These are phyloP conservation scores for Zychaea mexicana DNA, from an alignment of 371 early-diverging fungal genomes.

Conservation along the genomic window DNA sequence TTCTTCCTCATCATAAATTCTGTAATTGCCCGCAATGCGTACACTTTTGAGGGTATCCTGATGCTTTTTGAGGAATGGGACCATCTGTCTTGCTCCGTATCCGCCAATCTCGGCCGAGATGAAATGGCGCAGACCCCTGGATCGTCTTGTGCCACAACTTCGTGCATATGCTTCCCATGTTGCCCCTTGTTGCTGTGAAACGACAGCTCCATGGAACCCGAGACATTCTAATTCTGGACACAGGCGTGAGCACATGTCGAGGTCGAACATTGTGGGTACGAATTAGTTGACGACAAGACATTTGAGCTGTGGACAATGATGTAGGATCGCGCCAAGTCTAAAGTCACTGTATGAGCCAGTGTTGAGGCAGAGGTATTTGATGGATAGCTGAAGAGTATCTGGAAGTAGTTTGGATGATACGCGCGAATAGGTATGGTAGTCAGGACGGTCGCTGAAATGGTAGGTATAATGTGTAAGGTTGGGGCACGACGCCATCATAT, in stretches of 20 bases:
- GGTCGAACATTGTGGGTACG: background rate
- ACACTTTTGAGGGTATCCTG: background rate
- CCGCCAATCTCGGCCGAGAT: constrained; percentile 1
- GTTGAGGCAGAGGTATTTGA: background rate
- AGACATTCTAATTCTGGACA: constrained; percentile 3
- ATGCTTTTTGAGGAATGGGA: background rate
- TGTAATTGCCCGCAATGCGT: background rate
- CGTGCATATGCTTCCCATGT: background rate
- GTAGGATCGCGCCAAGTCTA: background rate
- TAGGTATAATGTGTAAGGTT: constrained; percentile 1
- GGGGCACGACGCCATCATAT: constrained; percentile 9
- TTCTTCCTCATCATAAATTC: background rate
- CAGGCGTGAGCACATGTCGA: background rate
- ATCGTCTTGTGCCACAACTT: background rate
- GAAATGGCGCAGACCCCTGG: constrained; percentile 2
- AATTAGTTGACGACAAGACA: constrained; percentile 7
- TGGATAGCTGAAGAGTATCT: background rate
- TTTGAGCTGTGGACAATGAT: background rate
- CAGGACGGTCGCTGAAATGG: background rate
- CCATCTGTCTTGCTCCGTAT: background rate
- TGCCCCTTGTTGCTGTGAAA: background rate
- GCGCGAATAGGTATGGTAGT: background rate
- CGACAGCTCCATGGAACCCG: background rate
- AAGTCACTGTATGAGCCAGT: background rate
- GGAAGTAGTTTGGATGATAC: background rate